phyloP scores from a whole-genome alignment of 2,329 filamentous ascomycete species.

The Colletotrichum chrysophilum region DNA sequence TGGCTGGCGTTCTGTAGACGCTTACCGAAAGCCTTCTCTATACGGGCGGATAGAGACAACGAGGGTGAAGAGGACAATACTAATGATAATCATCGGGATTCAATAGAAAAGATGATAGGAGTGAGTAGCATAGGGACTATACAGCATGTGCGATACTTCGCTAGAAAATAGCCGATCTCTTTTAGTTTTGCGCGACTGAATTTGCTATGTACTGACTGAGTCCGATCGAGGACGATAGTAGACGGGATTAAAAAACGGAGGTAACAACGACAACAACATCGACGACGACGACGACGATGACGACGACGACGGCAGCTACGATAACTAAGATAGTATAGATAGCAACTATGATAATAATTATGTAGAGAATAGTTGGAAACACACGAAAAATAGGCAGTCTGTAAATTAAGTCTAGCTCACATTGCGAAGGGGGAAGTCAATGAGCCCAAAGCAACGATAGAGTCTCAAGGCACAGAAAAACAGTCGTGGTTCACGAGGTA shows the following conservation, averaged over 20 bases:
- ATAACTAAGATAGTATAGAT: background rate
- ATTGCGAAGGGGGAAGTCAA: background rate
- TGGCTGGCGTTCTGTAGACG: background rate
- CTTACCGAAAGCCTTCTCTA: accelerated
- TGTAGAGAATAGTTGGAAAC: background rate
- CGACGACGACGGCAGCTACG: background rate
- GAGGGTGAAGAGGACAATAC: background rate
- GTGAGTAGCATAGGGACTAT: background rate
- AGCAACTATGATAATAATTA: background rate
- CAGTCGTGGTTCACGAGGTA: background rate
- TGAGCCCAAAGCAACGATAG: background rate
- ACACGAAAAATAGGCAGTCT: background rate
- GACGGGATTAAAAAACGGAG: background rate
- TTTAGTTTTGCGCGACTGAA: slow-evolving; percentile 1
- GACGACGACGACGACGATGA: too few relatives aligned
- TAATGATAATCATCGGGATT: background rate
- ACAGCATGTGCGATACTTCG: background rate
- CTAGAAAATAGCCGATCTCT: background rate
- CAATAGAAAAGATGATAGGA: background rate
- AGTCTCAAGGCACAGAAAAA: background rate
- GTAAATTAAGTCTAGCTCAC: background rate
- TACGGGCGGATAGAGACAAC: background rate
- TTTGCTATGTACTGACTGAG: background rate
- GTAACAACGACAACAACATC: background rate
- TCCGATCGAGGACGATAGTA: background rate